These are phyloP conservation scores for Fusarium cyanostomum DNA, from an alignment of 2,329 filamentous ascomycete species.

Conservation along the genomic window DNA sequence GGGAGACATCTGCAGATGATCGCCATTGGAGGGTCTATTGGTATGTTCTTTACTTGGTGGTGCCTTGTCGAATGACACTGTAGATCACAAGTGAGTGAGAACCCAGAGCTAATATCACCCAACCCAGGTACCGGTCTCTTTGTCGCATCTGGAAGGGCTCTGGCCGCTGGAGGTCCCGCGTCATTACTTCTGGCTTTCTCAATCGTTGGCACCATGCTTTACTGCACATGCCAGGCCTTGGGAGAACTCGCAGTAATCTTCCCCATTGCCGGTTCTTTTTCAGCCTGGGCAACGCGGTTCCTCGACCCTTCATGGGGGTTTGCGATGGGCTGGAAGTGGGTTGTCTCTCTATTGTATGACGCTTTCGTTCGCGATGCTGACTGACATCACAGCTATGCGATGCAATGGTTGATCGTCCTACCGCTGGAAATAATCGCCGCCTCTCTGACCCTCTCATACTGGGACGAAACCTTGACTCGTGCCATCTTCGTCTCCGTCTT, in stretches of 20 bases:
- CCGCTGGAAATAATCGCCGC: slow-evolving; percentile 90
- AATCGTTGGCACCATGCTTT: slow-evolving; percentile 87
- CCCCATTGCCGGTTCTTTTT: slow-evolving; percentile 91
- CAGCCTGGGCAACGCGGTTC: slow-evolving; percentile 90
- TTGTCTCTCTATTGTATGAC: slow-evolving; percentile 27
- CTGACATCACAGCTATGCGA: slow-evolving; percentile 69
- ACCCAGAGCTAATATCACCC: slow-evolving; percentile 22
- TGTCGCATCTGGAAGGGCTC: slow-evolving; percentile 79
- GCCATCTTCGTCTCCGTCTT: slow-evolving; percentile 87
- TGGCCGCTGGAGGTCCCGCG: slow-evolving; percentile 79
- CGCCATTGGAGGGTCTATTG: slow-evolving; percentile 92
- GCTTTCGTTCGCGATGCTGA: background rate
- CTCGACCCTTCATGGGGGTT: slow-evolving; percentile 95
- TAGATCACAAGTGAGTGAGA: background rate
- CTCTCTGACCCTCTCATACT: slow-evolving; percentile 84
- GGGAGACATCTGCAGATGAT: slow-evolving; percentile 95
- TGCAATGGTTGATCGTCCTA: slow-evolving; percentile 87
- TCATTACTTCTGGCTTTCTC: slow-evolving; percentile 80
- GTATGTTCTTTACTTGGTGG: slow-evolving; percentile 51
- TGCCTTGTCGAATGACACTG: slow-evolving; percentile 1
- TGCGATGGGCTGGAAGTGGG: slow-evolving; percentile 92
- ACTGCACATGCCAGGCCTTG: slow-evolving; percentile 89
- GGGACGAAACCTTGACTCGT: slow-evolving; percentile 71
- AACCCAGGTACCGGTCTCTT: slow-evolving; percentile 80
- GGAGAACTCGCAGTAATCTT: slow-evolving; percentile 92